Base-by-base conservation (phyloP, 306 rosid genomes). In the Gillenia trifoliata region DNA sequence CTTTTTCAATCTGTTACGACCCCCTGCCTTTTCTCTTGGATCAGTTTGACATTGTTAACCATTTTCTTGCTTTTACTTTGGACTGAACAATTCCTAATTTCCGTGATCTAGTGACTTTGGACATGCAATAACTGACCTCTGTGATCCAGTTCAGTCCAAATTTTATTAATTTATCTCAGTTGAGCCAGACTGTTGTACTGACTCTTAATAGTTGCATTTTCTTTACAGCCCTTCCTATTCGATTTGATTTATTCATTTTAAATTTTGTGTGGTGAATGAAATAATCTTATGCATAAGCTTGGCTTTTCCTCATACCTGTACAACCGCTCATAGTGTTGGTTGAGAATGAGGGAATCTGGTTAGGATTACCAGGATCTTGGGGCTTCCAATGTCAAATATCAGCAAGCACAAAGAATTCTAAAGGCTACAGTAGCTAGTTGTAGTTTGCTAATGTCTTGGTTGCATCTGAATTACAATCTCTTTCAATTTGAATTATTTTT, bases 341-440 rank as follows among this genome's bases (percentile, higher is more conserved):
- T 60, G 26, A 40, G 41, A 72, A 19, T 71, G 19, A 10, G 38
- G 52, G 13, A 7, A 57, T 17, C n/a, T 59, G 28, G 57, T 17
- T 68, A 8, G 68, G 43, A 34, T 34, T 26, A 29, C 60, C 16
- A 3, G 47, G 25, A 61, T 70, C 74, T 40, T 71, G 75, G 76
- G 31, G 23, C 68, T 43, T 30, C 65, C 15, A 11, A 59, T 40
- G 19, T 59, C n/a, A 57, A 45, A 57, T 31, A 28, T 5, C 9
- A 61, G 13, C 66, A 61, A 28, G 41, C 13, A 12, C 3, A 41
- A n/a, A 10, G 19, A 25, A 56, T 38, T n/a, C 28, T 62, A 54
- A 10, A 49, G 52, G 55, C 20, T 11, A 15, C 3, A 3, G 28
- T 57, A 57, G 55, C 55, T 38, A n/a, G 55, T 38, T 8, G 17